Base-by-base conservation (phyloP, 2,329 filamentous ascomycete genomes). In the Dendryphion nanum region DNA sequence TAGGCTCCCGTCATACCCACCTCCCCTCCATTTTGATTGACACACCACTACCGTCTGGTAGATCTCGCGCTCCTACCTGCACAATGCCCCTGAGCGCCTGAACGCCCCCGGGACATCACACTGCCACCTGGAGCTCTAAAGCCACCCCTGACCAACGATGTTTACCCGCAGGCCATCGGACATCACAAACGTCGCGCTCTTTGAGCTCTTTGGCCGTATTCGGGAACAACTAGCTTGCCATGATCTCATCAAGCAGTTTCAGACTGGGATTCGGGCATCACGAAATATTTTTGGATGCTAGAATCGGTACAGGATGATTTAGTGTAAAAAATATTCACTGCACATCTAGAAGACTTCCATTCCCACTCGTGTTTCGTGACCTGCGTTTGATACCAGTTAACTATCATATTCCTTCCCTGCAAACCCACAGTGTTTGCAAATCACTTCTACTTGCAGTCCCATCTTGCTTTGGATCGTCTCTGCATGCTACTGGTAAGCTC, bases 151-250 rank as follows among this genome's bases (percentile, higher is more conserved):
- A n/a, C n/a, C n/a, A n/a, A n/a, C n/a, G n/a, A 47, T 51, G 40
- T 47, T 46, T 47, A 50, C 30, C 47, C 50, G 44, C 24, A 24
- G 15, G 34, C 17, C 35, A n/a, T 45, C 15, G 35, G 33, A 26
- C 19, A 39, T 33, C 18, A 30, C 18, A n/a, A 18, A 28, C 30
- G 28, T 28, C 15, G 38, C 39, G 39, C 33, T 34, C 36, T 39
- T 24, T 30, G 17, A 18, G 29, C n/a, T 29, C 28, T 26, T 16
- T 26, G 35, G 19, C 23, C 37, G 26, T 20, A 37, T 40, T 42
- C 5, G 36, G 38, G 26, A 33, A 29, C 18, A 32, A 23, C 28
- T 17, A 19, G 20, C 13, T 33, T 29, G n/a, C 17, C 14, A 44
- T 49, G 46, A 49, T 43, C 37, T 44, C 46, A 47, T 49, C 26